Base-by-base conservation (phyloP, 2,329 filamentous ascomycete species). In the Calonectria montana region DNA sequence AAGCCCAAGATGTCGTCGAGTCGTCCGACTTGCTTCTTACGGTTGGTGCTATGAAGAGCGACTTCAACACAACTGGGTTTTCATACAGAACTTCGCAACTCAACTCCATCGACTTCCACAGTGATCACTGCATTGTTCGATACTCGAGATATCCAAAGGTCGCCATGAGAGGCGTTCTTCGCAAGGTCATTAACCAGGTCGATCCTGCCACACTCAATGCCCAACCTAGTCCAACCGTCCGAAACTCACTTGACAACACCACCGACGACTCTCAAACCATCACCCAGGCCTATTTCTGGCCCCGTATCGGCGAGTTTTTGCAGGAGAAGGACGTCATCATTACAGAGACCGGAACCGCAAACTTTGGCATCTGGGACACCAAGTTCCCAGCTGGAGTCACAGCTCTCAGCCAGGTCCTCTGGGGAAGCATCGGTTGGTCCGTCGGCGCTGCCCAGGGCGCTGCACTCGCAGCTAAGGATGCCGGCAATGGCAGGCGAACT, bases 291-390 rank as follows among this genome's bases (percentile, higher is more conserved):
- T 94, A 90, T 87, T 89, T 97, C 81, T 97, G 94, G 94, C 93
- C 93, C 0, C 90, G 89, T 45, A 86, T 97, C 18, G 92, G 93
- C 43, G 87, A 92, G 73, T 97, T 93, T 87, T 85, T 97, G 12
- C 87, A 89, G 66, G 86, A 91, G 66, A 88, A 91, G 55, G 95
- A 98, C 78, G 90, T 97, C 69, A 87, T 98, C 67, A 89, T 97
- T 63, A 96, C 95, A 0, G 95, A 97, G 82, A 97, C 95, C 2
- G 95, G 95, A 45, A 98, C 95, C 0, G 88, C 94, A 70, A 96
- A 95, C 84, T 96, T 97, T 81, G 95, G 95, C 68, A 94, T 97
- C 78, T 95, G 94, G 91, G 94, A 96, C 70, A 96, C 94, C 5
- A 90, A 90, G 48, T 97, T 97, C 85, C 95, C 95, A 0, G 81